Conservation (phyloP, 78 protist genomes). For the Protostelium mycophagum region DNA sequence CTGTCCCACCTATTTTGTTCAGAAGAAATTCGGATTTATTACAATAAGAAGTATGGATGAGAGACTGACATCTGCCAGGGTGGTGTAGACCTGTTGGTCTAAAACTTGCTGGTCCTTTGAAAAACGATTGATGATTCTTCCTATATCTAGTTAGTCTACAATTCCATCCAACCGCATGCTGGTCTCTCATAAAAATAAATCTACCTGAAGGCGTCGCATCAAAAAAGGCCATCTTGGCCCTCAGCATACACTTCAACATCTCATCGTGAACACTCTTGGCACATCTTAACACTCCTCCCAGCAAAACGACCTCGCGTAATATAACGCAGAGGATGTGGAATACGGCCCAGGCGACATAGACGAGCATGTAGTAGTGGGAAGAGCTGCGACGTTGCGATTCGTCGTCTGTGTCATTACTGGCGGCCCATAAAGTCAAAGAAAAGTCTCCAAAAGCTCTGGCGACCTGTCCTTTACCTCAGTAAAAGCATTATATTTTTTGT, state of each 20-base stretch:
- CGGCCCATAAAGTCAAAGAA: background rate
- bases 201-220: conserved; percentile 92
- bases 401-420: background rate
- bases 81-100: background rate
- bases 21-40: too few species aligned
- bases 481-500: too few species aligned
- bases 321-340: conserved; percentile 17
- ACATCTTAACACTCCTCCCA: conserved; percentile 30
- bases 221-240: conserved; percentile 90
- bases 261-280: conserved; percentile 30
- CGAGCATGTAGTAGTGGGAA: conserved; percentile 32
- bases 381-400: background rate
- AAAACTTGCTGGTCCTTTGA: conserved; percentile 65
- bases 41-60: too few species aligned
- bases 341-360: conserved; percentile 27
- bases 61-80: background rate
- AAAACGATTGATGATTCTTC: conserved; percentile 90
- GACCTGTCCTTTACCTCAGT: background rate
- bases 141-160: background rate
- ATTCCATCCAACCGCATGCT: too few species aligned
- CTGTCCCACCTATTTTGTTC: background rate
- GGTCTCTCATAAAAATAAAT: background rate
- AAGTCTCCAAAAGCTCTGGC: background rate
- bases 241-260: conserved; percentile 62
- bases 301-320: conserved; percentile 32